Percentiles rank a stretch among this genome's conserved stretches.
phyloP scores from a whole-genome alignment of 495 filamentous ascomycete species.

The Cryomyces minteri region DNA sequence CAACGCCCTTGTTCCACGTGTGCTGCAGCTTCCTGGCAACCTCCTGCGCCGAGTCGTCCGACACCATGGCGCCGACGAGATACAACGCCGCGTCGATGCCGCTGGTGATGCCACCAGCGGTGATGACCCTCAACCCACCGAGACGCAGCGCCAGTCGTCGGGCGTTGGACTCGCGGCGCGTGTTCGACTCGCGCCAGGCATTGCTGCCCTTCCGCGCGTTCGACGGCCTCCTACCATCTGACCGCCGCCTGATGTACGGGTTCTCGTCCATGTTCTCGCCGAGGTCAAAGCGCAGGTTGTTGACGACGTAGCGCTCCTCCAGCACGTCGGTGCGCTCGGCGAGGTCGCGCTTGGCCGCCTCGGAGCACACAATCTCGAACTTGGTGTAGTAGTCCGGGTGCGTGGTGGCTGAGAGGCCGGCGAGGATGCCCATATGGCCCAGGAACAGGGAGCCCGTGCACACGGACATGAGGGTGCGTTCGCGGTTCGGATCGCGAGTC shows the following conservation, averaged over 20 bases:
- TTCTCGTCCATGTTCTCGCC: conserved; percentile 55
- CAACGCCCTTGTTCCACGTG: conserved; percentile 50
- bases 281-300: conserved; percentile 60
- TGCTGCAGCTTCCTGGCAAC: conserved; percentile 51
- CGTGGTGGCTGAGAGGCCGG: conserved; percentile 42
- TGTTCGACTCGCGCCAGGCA: conserved; percentile 40
- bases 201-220: conserved; percentile 53
- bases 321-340: conserved; percentile 53
- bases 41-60: conserved; percentile 46
- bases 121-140: conserved; percentile 56
- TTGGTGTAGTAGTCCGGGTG: conserved; percentile 24
- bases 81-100: conserved; percentile 66
- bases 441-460: conserved; percentile 60
- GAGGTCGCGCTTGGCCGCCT: conserved; percentile 35
- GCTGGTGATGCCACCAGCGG: conserved; percentile 53
- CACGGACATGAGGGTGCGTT: conserved; percentile 57
- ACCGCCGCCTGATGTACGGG: conserved; percentile 51
- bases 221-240: conserved; percentile 38
- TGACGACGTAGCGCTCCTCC: conserved; percentile 63
- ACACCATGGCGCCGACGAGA: conserved; percentile 55
- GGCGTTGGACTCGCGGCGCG: conserved; percentile 47
- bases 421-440: conserved; percentile 49
- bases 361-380: conserved; percentile 50
- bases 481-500: conserved; percentile 43
- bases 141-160: conserved; percentile 45